phyloP scores from a whole-genome alignment of 495 filamentous ascomycete genomes.

The Cenococcum geophilum region DNA sequence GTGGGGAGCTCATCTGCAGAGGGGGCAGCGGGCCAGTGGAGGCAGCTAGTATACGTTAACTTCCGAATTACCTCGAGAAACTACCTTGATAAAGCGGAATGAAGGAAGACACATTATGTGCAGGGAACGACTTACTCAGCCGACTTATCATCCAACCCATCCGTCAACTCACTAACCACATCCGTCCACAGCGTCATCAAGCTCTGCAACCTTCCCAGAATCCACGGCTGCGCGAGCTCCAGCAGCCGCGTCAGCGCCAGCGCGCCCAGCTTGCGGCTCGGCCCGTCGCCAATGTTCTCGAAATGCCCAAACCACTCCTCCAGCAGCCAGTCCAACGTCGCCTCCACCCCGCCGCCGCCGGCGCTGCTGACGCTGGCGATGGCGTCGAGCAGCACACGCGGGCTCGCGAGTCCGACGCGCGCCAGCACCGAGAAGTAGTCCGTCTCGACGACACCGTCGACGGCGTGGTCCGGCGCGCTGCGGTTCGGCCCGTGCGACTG shows the following conservation, averaged over 20 bases:
- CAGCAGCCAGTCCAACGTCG: slow-evolving; percentile 62
- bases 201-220: slow-evolving; percentile 55
- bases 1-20: slow-evolving; percentile 21
- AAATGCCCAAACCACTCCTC: slow-evolving; percentile 85
- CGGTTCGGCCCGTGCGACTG: slow-evolving; percentile 30
- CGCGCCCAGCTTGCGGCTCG: slow-evolving; percentile 71
- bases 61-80: slow-evolving; percentile 17
- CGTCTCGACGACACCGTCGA: slow-evolving; percentile 64
- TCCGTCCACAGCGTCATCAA: slow-evolving; percentile 66
- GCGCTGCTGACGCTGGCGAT: slow-evolving; percentile 43
- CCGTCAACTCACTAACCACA: slow-evolving; percentile 56
- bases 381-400: slow-evolving; percentile 57
- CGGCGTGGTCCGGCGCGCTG: slow-evolving; percentile 46
- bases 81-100: background rate
- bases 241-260: slow-evolving; percentile 78
- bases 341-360: slow-evolving; percentile 26
- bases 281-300: slow-evolving; percentile 68
- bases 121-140: slow-evolving; percentile 37
- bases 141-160: slow-evolving; percentile 46
- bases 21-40: slow-evolving; percentile 42
- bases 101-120: no score
- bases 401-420: slow-evolving; percentile 65
- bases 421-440: slow-evolving; percentile 83
- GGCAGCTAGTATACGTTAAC: slow-evolving; percentile 30
- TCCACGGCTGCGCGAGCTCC: slow-evolving; percentile 53